Evolutionary conservation across 1,284 basidiomycete genomes (phyloP), one percentile per base, ranked within the genome.

Genomic region (Tremellales sp.): DNA sequence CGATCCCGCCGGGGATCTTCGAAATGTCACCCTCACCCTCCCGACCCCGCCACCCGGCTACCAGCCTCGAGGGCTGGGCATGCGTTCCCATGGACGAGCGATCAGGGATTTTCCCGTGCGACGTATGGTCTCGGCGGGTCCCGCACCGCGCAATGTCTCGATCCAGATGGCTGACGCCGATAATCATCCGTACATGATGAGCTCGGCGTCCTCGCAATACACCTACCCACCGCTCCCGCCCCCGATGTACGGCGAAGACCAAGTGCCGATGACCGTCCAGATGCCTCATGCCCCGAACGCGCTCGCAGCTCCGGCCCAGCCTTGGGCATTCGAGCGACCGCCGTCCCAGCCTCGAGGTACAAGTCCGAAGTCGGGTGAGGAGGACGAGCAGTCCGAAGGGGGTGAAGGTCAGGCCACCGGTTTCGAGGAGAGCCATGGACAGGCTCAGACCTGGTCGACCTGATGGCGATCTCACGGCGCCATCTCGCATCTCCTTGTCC

Each of bases 1-100:
- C 33, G 70, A 72, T 41, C 70, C 71, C 1, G 70, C 66, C 16
- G 50, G 51, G 24, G 70, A 73, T 44, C 55, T 71, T 3, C 50
- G 45, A 40, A 59, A 61, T 46, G 61, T 65, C 19, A 63, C 63
- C 27, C 47, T 66, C 27, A 66, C 63, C 12, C 43, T 63, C 3
- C 63, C 63, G 5, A 66, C 63, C 16, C 60, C 60, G 18, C 63
- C 63, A 3, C 58, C 60, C 1, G 46, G 48, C 14, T 45, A 50
- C 22, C 54, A 54, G 32, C 35, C 48, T 19, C 50, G 53, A 26
- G n/a, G n/a, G n/a, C 53, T 50, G 12, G 22, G 44, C 47, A n/a
- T 36, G 37, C 14, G 25, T 21, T 27, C 49, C 27, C 5, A 16
- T 28, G 24, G 37, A n/a, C 47, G 56, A 16, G 24, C 40, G 13